These are phyloP conservation scores for Rubroboletus pulcherrimus DNA, from an alignment of 768 basidiomycete species.

Conservation along the genomic window DNA sequence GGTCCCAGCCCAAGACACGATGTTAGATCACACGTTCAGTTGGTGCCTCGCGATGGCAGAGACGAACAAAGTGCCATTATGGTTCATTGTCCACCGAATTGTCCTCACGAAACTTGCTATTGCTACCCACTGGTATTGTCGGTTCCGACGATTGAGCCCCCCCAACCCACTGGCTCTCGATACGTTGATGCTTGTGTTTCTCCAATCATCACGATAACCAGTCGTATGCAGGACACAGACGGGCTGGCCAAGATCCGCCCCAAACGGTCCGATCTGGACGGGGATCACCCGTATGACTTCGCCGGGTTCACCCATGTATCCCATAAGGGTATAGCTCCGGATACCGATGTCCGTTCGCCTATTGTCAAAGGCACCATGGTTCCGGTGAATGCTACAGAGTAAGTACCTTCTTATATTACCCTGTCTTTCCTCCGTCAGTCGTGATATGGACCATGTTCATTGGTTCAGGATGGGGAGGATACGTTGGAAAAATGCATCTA, in stretches of 20 bases:
- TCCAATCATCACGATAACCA: conserved; percentile 16
- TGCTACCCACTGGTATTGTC: background rate
- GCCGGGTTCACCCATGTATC: conserved; percentile 15
- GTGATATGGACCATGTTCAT: conserved; percentile 7
- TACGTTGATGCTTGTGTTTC: conserved; percentile 29
- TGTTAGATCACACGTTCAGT: conserved; percentile 22
- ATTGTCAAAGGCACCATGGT: conserved; percentile 22
- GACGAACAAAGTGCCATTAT: conserved; percentile 9
- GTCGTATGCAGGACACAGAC: background rate
- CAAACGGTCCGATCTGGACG: background rate
- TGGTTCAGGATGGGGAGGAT: conserved; percentile 12
- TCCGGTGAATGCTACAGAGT: conserved; percentile 20
- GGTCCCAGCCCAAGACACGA: conserved; percentile 1
- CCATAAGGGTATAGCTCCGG: conserved; percentile 6
- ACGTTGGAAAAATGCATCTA: conserved; percentile 10
- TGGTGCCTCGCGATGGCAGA: conserved; percentile 14
- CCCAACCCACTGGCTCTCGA: conserved; percentile 1
- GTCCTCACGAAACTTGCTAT: conserved; percentile 17
- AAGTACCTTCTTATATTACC: conserved; percentile 9
- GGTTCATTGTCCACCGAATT: conserved; percentile 19
- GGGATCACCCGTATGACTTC: background rate
- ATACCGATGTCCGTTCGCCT: conserved; percentile 30
- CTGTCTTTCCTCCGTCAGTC: background rate
- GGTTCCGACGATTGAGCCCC: background rate
- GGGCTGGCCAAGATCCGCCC: background rate